phyloP scores from a whole-genome alignment of 1,139 yeast species.

The Scheffersomyces parashehatae region DNA sequence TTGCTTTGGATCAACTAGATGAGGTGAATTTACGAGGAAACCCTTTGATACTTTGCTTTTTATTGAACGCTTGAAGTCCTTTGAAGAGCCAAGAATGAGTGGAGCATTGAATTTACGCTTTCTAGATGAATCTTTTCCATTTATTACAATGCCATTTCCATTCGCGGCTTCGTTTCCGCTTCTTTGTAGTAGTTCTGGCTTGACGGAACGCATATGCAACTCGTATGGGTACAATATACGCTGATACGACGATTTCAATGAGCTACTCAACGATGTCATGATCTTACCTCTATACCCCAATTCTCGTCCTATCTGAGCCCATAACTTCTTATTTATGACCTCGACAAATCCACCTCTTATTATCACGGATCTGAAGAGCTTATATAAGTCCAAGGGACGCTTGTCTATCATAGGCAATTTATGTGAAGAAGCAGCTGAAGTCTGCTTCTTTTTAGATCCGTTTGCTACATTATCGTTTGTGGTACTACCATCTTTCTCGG shows the following conservation, averaged over 20 bases:
- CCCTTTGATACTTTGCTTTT: constrained; percentile 51
- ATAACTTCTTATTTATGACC: constrained; percentile 55
- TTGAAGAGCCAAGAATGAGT: constrained; percentile 48
- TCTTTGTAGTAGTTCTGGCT: constrained; percentile 1
- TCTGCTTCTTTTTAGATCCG: constrained; percentile 13
- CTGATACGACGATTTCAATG: constrained; percentile 60
- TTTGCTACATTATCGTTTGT: constrained; percentile 12
- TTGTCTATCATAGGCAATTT: constrained; percentile 58
- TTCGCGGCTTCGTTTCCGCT: neutral
- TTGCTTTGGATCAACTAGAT: constrained; percentile 35
- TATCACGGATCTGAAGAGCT: constrained; percentile 50
- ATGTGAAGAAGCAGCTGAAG: constrained; percentile 10
- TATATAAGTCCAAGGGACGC: constrained; percentile 55
- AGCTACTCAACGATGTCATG: constrained; percentile 70
- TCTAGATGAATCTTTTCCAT: constrained; percentile 6
- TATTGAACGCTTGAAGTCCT: constrained; percentile 45
- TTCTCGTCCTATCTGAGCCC: constrained; percentile 75
- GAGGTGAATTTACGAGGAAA: constrained; percentile 43
- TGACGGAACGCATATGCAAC: constrained; percentile 15
- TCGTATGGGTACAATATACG: constrained; percentile 38
- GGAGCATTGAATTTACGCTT: constrained; percentile 17
- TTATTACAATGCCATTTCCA: neutral
- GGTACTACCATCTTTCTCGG: constrained; percentile 5
- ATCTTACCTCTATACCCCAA: constrained; percentile 71
- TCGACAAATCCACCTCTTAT: constrained; percentile 59